Conservation (phyloP, 2,329 filamentous ascomycete species). For the Botrytis byssoidea region DNA sequence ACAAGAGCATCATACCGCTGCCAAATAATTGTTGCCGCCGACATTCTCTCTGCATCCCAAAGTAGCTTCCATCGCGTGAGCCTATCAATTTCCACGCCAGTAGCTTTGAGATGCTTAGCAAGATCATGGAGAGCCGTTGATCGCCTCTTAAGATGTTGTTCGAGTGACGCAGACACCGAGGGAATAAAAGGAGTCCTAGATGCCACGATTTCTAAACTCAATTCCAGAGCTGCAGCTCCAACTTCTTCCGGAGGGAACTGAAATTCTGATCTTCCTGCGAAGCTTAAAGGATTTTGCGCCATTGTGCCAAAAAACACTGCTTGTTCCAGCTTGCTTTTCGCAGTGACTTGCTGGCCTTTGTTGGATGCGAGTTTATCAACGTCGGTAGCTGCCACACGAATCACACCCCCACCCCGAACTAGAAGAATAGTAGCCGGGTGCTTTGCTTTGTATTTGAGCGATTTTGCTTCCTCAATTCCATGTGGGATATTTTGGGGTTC, state of each 20-base stretch:
- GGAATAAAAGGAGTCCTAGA: slow-evolving; percentile 75
- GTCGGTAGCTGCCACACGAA: slow-evolving; percentile 59
- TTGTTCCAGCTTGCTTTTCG: slow-evolving; percentile 88
- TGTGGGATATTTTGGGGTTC: slow-evolving; percentile 47
- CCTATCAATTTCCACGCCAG: slow-evolving; percentile 64
- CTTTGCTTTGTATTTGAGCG: slow-evolving; percentile 56
- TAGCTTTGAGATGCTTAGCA: slow-evolving; percentile 66
- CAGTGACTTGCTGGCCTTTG: slow-evolving; percentile 63
- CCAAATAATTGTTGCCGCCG: slow-evolving; percentile 78
- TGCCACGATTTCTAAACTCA: slow-evolving; percentile 79
- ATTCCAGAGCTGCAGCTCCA: slow-evolving; percentile 69
- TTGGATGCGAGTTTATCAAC: slow-evolving; percentile 59
- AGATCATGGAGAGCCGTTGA: slow-evolving; percentile 73
- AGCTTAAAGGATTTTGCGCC: slow-evolving; percentile 82
- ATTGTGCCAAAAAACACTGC: slow-evolving; percentile 88
- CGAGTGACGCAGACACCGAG: slow-evolving; percentile 70
- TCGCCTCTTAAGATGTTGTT: slow-evolving; percentile 74
- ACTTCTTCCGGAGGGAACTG: slow-evolving; percentile 69
- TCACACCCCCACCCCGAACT: slow-evolving; percentile 60
- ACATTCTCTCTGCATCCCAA: slow-evolving; percentile 88
- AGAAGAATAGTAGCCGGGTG: slow-evolving; percentile 62
- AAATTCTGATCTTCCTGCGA: slow-evolving; percentile 65
- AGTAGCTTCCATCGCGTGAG: slow-evolving; percentile 75
- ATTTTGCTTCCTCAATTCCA: slow-evolving; percentile 48
- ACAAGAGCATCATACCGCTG: slow-evolving; percentile 71